Evolutionary conservation across 2,329 filamentous ascomycete species (phyloP).

Genomic region (Eutypella sp.): DNA sequence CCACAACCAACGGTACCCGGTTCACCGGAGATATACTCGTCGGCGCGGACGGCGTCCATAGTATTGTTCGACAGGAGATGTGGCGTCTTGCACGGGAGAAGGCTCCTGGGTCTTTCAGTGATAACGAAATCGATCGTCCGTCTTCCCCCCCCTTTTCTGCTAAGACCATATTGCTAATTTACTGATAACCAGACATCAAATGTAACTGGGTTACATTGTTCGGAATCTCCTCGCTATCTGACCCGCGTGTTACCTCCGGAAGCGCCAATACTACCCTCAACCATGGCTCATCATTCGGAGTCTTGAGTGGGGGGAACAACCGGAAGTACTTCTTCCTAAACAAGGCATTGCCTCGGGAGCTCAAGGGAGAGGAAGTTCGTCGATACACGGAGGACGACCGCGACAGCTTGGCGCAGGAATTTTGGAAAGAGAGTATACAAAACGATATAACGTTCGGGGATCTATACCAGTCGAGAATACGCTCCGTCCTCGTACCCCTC

Average conservation of each 20-base stretch:
- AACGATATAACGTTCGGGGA: background rate
- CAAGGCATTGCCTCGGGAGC: background rate
- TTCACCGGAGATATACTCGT: constrained; percentile 11
- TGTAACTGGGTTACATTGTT: constrained; percentile 1
- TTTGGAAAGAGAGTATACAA: background rate
- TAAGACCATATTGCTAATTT: background rate
- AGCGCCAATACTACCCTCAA: background rate
- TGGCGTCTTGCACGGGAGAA: background rate
- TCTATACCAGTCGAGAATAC: background rate
- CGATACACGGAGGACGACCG: background rate
- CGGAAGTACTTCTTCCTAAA: background rate
- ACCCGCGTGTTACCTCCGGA: background rate
- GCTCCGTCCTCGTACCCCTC: background rate
- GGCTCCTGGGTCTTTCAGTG: background rate
- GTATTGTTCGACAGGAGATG: constrained; percentile 1
- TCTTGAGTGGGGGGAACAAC: background rate
- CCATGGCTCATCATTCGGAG: background rate
- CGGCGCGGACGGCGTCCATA: constrained; percentile 12
- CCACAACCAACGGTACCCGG: constrained; percentile 1
- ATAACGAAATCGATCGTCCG: background rate
- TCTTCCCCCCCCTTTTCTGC: background rate
- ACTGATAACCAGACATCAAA: background rate
- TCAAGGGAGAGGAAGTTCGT: background rate
- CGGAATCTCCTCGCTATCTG: background rate
- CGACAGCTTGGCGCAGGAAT: background rate